Conservation (phyloP, 2,329 filamentous ascomycete genomes). For the Diaporthe eres region DNA sequence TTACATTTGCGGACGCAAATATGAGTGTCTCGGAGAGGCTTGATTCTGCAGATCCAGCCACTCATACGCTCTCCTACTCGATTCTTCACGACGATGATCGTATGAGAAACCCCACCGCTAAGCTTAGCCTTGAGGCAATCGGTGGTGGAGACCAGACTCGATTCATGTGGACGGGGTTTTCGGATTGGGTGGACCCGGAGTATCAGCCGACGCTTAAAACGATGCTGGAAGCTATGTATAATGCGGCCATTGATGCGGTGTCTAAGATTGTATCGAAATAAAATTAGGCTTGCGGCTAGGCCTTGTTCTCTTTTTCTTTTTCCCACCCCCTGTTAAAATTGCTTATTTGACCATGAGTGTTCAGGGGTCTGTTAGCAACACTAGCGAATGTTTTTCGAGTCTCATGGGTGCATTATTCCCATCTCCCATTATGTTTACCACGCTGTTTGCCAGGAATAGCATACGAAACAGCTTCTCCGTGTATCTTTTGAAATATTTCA, state of each 20-base stretch:
- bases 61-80: not conserved
- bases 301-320: too few species aligned
- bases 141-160: not conserved
- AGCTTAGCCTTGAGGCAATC: not conserved
- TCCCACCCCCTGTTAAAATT: too few species aligned
- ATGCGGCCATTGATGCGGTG: not conserved
- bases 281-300: too few species aligned
- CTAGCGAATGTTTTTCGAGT: too few species aligned
- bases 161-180: not conserved
- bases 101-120: not conserved
- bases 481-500: too few species aligned
- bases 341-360: too few species aligned
- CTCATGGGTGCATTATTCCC: too few species aligned
- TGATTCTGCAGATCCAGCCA: not conserved
- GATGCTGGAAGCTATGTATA: not conserved
- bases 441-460: too few species aligned
- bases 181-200: not conserved
- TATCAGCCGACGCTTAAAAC: not conserved
- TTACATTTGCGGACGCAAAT: not conserved
- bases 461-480: too few species aligned
- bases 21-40: conserved; percentile 5
- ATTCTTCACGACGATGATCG: not conserved
- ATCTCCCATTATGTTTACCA: too few species aligned
- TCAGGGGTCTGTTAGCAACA: too few species aligned
- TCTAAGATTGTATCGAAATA: not conserved